A percentile compares a stretch with the other conserved stretches of the same genome.
Conservation (phyloP, 768 basidiomycete genomes). For the Trametes coccinea region DNA sequence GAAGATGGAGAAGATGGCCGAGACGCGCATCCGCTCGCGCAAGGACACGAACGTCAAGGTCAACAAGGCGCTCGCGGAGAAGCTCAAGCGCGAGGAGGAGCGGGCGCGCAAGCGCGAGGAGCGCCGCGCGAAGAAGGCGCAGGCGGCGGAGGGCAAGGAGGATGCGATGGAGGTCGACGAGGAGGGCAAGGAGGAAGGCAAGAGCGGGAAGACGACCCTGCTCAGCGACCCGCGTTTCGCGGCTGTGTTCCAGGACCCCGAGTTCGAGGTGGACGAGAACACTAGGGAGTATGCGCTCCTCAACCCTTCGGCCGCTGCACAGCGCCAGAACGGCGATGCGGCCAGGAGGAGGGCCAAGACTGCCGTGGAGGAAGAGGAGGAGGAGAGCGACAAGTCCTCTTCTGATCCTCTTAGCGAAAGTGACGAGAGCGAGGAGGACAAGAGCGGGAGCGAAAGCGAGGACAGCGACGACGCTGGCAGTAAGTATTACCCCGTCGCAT, state of each 20-base stretch:
- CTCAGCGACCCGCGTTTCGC: constrained; percentile 89
- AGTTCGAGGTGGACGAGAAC: constrained; percentile 88
- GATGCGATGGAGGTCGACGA: constrained; percentile 38
- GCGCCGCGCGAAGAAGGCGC: constrained; percentile 42
- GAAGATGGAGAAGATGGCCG: constrained; percentile 91
- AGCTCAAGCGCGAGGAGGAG: constrained; percentile 68
- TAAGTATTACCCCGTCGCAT: constrained; percentile 13
- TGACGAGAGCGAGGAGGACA: constrained; percentile 38
- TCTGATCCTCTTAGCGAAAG: constrained; percentile 40
- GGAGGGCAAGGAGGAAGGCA: constrained; percentile 29
- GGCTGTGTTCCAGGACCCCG: constrained; percentile 86
- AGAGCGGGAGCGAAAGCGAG: constrained; percentile 33
- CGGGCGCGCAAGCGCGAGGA: constrained; percentile 55
- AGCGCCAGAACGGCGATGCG: constrained; percentile 39
- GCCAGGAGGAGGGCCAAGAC: constrained; percentile 53
- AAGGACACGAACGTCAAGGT: constrained; percentile 72
- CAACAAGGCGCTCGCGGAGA: constrained; percentile 86
- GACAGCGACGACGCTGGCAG: constrained; percentile 48
- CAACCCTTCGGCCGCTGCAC: constrained; percentile 81
- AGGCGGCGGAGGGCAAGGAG: constrained; percentile 34
- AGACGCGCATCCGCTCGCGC: constrained; percentile 85
- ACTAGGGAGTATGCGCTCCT: constrained; percentile 89
- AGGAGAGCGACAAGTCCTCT: constrained; percentile 74
- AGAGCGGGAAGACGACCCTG: constrained; percentile 45
- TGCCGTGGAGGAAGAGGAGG: constrained; percentile 86